Evolutionary conservation across 2,329 filamentous ascomycete genomes (phyloP).

Genomic region (Ilyonectria sp.): DNA sequence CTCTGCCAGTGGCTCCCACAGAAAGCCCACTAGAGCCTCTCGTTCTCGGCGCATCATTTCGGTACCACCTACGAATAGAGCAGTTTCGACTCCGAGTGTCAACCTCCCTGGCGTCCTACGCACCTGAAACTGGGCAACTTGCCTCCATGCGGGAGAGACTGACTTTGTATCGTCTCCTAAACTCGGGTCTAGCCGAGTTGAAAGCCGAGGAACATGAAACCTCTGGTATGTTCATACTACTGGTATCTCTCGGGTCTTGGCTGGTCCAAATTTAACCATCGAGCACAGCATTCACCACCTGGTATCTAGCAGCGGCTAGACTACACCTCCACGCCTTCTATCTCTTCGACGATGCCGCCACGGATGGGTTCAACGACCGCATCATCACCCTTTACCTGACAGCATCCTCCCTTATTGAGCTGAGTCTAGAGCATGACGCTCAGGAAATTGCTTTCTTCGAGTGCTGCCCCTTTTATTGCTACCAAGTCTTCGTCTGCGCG

Average conservation of each 20-base stretch:
- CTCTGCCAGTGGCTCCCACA: background rate
- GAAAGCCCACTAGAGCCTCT: background rate
- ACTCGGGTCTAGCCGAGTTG: background rate
- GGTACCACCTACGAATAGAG: conserved; percentile 1
- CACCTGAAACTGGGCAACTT: background rate
- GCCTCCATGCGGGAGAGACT: background rate
- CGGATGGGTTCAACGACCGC: conserved; percentile 2
- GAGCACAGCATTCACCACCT: background rate
- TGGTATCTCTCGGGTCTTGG: no score
- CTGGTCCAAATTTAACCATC: no score
- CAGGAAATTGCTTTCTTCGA: conserved; percentile 6
- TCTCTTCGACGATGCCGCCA: conserved; percentile 1
- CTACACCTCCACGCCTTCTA: conserved; percentile 20
- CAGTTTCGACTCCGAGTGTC: conserved; percentile 10
- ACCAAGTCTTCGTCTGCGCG: conserved; percentile 16
- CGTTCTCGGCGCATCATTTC: background rate
- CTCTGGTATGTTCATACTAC: no score
- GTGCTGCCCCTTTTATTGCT: conserved; percentile 21
- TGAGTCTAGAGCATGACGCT: background rate
- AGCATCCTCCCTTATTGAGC: conserved; percentile 1
- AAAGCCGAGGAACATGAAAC: background rate
- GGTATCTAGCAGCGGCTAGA: conserved; percentile 16
- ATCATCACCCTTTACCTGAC: conserved; percentile 18
- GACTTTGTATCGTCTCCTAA: conserved; percentile 6
- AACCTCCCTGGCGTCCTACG: background rate